Evolutionary conservation across 306 rosid species (phyloP).

Genomic region (Citrullus mucosospermus): DNA sequence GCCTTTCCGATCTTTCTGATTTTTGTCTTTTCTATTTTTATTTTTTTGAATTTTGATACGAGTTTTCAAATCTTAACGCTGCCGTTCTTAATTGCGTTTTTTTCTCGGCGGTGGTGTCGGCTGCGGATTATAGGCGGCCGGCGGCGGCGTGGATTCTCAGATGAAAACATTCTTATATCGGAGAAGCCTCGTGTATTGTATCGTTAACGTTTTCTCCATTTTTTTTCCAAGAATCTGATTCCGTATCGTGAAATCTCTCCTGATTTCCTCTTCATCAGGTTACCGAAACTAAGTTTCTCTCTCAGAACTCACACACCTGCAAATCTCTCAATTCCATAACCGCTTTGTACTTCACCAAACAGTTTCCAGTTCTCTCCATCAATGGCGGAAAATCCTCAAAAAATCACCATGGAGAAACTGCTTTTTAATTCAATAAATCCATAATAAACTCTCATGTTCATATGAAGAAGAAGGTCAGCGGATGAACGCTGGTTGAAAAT

Average conservation of each 20-base stretch:
- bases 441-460: neutral
- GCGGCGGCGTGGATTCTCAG: neutral
- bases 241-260: neutral
- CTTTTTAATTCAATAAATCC: neutral
- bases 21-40: neutral
- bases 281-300: neutral
- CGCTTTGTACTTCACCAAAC: neutral
- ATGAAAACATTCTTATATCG: neutral
- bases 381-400: neutral
- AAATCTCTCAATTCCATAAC: neutral
- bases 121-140: neutral
- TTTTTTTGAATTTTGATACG: neutral
- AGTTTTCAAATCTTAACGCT: neutral
- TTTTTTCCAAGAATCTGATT: constrained; percentile 8
- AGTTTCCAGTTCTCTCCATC: neutral
- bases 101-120: neutral
- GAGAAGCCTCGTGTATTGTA: neutral
- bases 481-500: neutral
- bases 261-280: neutral
- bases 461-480: neutral
- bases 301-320: neutral
- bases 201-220: neutral
- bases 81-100: neutral
- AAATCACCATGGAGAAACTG: constrained; percentile 5
- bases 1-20: neutral